phyloP scores from a whole-genome alignment of 768 basidiomycete species.

The Tylopilus vinaceipallidus region DNA sequence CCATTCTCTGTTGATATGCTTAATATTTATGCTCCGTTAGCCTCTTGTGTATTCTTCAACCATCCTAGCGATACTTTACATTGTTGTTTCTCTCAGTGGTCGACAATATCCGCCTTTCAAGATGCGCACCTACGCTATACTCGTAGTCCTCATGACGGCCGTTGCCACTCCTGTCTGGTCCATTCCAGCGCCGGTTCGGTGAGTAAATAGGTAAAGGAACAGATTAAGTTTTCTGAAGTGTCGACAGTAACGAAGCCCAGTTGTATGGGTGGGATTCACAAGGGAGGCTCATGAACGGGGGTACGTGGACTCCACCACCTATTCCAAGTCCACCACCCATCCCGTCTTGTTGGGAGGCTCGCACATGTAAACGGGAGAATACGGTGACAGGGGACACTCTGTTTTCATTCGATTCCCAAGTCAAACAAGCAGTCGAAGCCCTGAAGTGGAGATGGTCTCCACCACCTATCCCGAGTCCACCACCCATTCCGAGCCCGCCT shows the following conservation, averaged over 20 bases:
- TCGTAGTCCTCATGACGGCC: conserved; percentile 6
- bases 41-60: conserved; percentile 15
- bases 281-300: not conserved
- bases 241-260: not conserved
- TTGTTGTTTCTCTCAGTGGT: not conserved
- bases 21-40: conserved; percentile 1
- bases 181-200: conserved; percentile 1
- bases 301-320: conserved; percentile 7
- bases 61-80: conserved; percentile 10
- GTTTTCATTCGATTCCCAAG: not conserved
- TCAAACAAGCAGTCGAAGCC: not conserved
- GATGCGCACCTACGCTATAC: conserved; percentile 8
- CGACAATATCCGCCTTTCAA: conserved; percentile 1
- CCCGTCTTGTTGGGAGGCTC: not conserved
- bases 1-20: not conserved
- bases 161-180: conserved; percentile 6
- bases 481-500: not conserved
- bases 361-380: not conserved
- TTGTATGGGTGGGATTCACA: not conserved
- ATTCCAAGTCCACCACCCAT: conserved; percentile 10
- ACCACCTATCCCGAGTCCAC: not conserved
- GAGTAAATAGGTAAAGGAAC: not conserved
- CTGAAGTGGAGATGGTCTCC: not conserved
- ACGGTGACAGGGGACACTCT: not conserved
- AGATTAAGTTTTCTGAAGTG: not conserved